Evolutionary conservation across 768 basidiomycete genomes (phyloP).

Genomic region (Floccularia luteovirens): DNA sequence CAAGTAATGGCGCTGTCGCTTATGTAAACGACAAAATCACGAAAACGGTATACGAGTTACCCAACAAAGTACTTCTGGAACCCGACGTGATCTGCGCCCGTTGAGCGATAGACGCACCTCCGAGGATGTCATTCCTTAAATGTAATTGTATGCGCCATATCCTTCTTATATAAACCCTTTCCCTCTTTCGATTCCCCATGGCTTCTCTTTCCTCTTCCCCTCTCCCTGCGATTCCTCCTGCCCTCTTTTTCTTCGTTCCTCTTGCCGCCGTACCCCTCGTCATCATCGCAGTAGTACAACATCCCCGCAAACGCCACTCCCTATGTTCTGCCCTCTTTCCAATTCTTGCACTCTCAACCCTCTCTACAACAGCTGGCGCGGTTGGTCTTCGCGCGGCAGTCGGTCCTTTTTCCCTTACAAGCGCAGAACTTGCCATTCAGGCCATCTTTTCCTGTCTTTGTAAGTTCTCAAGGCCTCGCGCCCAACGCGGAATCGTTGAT

Average conservation of each 20-base stretch:
- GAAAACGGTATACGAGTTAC: too few relatives aligned
- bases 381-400: conserved; percentile 3
- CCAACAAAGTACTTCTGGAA: too few relatives aligned
- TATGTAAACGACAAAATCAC: too few relatives aligned
- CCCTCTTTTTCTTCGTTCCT: conserved; percentile 11
- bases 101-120: too few relatives aligned
- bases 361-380: conserved; percentile 12
- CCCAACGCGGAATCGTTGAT: too few relatives aligned
- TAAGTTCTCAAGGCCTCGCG: too few relatives aligned
- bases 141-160: too few relatives aligned
- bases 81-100: too few relatives aligned
- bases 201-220: conserved; percentile 1
- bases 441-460: conserved; percentile 14
- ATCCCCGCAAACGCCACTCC: background rate
- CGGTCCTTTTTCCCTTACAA: conserved; percentile 3
- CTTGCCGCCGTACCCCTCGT: conserved; percentile 12
- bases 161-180: too few relatives aligned
- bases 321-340: background rate
- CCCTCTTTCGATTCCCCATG: too few relatives aligned
- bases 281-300: conserved; percentile 4
- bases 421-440: conserved; percentile 11
- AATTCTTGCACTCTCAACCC: conserved; percentile 11
- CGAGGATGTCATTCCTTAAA: too few relatives aligned
- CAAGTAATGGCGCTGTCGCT: too few relatives aligned
- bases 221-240: conserved; percentile 8